Evolutionary conservation across 176 grass and related monocot species (phyloP).

Genomic region (Zoysia japonica): DNA sequence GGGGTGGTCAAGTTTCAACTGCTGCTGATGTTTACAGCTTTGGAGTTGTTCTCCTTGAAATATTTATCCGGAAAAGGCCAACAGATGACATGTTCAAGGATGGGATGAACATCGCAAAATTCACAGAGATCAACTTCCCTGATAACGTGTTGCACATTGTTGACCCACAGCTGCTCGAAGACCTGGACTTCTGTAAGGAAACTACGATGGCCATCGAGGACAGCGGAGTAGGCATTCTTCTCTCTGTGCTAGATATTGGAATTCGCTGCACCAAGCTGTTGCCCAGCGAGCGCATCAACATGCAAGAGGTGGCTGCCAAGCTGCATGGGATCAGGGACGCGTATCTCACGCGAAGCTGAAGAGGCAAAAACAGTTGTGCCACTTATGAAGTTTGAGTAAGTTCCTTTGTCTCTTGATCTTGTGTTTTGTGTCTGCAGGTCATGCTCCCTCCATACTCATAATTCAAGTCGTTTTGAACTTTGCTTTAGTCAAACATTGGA

Average conservation of each 20-base stretch:
- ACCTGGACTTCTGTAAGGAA: neutral
- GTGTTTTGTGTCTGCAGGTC: too few species aligned
- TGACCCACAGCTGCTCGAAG: neutral
- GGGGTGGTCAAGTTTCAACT: neutral
- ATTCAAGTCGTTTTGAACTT: too few species aligned
- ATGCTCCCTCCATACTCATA: too few species aligned
- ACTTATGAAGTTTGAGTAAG: too few species aligned
- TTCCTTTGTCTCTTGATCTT: too few species aligned
- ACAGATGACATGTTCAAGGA: slow-evolving; percentile 36
- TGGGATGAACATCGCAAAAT: slow-evolving; percentile 1
- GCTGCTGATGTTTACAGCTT: slow-evolving; percentile 24
- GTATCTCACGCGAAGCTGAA: neutral
- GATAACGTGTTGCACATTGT: neutral
- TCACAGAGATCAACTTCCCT: slow-evolving; percentile 4
- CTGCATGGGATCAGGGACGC: slow-evolving; percentile 11
- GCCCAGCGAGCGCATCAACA: neutral
- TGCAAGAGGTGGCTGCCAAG: slow-evolving; percentile 16
- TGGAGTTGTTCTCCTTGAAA: slow-evolving; percentile 16
- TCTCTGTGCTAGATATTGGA: neutral
- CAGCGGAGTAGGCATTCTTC: neutral
- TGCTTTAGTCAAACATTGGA: too few species aligned
- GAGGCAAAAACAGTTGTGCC: neutral
- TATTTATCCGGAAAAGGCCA: slow-evolving; percentile 20
- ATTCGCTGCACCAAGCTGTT: neutral
- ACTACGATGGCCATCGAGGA: neutral